A percentile compares a stretch with the other conserved stretches of the same genome.
phyloP scores from a whole-genome alignment of 331 rosid species.

The Saraca asoca region DNA sequence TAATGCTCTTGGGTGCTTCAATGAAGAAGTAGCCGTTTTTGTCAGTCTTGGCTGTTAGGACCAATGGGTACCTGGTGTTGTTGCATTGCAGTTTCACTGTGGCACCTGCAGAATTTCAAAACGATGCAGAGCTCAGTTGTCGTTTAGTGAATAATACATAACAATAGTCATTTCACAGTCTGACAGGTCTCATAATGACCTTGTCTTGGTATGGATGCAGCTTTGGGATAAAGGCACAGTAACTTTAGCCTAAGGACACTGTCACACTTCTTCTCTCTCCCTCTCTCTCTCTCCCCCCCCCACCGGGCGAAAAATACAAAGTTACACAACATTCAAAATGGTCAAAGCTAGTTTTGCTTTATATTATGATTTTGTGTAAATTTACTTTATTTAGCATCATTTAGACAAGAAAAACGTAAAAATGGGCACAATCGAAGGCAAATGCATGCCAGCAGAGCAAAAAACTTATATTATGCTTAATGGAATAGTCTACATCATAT shows the following conservation, averaged over 20 bases:
- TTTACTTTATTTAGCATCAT: not conserved
- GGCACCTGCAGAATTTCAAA: constrained; percentile 55
- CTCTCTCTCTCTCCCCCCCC: not conserved
- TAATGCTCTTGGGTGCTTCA: constrained; percentile 59
- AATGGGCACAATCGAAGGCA: no score
- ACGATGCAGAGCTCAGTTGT: constrained; percentile 7
- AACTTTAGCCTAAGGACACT: constrained; percentile 22
- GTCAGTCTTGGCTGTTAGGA: constrained; percentile 45
- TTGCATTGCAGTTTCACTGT: constrained; percentile 66
- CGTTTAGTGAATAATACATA: constrained; percentile 8
- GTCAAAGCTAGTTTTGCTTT: not conserved
- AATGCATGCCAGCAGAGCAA: no score
- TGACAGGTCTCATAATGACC: constrained; percentile 6
- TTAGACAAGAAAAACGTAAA: no score
- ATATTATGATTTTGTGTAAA: not conserved
- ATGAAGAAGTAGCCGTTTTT: constrained; percentile 80
- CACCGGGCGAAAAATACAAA: not conserved
- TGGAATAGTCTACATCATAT: no score
- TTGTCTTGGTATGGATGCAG: constrained; percentile 11
- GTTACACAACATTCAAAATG: not conserved
- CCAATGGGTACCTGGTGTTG: constrained; percentile 56
- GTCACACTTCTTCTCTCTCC: not conserved
- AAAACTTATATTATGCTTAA: no score
- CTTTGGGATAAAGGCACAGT: constrained; percentile 17
- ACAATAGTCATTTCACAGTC: not conserved